A percentile compares a stretch with the other conserved stretches of the same genome.
Evolutionary conservation across 306 rosid genomes (phyloP).

Genomic region (Dalbergia oliveri): DNA sequence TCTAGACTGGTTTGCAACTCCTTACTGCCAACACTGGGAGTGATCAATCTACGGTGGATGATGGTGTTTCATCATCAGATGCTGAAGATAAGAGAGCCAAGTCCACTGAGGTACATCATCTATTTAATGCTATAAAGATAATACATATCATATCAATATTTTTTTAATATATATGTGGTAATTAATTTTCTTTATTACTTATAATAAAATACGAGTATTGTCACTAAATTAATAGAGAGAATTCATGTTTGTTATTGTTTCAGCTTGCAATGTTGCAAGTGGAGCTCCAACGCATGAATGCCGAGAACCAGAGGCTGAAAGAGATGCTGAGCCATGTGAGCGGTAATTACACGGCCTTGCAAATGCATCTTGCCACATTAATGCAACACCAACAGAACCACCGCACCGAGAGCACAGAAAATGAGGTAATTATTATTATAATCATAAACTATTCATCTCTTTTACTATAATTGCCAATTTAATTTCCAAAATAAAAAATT

Average conservation of each 20-base stretch:
- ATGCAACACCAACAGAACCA: conserved; percentile 74
- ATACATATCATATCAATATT: background rate
- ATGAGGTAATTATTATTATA: conserved; percentile 48
- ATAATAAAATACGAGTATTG: too few species aligned
- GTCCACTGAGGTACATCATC: conserved; percentile 64
- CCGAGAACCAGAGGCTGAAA: conserved; percentile 77
- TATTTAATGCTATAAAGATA: background rate
- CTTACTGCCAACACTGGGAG: conserved; percentile 83
- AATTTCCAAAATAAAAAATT: too few species aligned
- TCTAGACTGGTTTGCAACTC: conserved; percentile 86
- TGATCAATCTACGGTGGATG: conserved; percentile 89
- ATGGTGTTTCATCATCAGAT: conserved; percentile 76
- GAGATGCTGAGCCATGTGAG: conserved; percentile 86
- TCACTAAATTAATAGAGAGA: background rate
- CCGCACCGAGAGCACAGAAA: conserved; percentile 31
- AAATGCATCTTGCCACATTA: conserved; percentile 70
- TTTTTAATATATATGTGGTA: background rate
- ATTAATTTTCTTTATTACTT: background rate
- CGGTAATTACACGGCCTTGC: conserved; percentile 74
- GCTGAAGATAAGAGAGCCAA: conserved; percentile 68
- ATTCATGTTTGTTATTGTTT: background rate
- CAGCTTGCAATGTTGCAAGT: conserved; percentile 79
- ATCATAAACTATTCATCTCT: background rate
- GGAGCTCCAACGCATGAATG: conserved; percentile 80
- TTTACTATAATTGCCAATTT: too few species aligned